Evolutionary conservation across 2,329 filamentous ascomycete species (phyloP).

Genomic region (Phialophora expanda): DNA sequence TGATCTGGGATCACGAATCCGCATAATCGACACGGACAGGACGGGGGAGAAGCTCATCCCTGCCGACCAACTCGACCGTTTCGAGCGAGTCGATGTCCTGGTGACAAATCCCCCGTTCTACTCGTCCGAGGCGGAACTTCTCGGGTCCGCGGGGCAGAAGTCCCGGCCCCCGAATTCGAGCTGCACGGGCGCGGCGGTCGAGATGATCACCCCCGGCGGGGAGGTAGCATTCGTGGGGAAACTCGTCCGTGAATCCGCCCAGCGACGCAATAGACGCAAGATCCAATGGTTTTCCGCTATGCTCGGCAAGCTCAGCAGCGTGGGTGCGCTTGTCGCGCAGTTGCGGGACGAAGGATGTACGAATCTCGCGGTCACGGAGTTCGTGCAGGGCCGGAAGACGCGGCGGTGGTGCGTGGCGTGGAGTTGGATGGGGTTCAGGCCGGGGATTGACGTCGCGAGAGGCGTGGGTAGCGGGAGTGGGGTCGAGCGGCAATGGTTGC

Average conservation of each 20-base stretch:
- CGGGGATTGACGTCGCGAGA: constrained; percentile 58
- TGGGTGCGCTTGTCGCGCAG: constrained; percentile 65
- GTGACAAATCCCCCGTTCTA: constrained; percentile 99
- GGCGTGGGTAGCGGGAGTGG: constrained; percentile 39
- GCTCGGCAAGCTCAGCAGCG: constrained; percentile 76
- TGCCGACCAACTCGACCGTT: constrained; percentile 40
- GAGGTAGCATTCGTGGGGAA: constrained; percentile 75
- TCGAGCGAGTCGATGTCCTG: constrained; percentile 71
- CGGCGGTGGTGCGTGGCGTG: constrained; percentile 86
- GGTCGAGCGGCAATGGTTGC: constrained; percentile 58
- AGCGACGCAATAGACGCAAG: constrained; percentile 40
- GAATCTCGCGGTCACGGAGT: constrained; percentile 83
- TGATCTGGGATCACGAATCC: constrained; percentile 66
- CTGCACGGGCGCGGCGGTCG: constrained; percentile 75
- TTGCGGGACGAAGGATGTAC: constrained; percentile 62
- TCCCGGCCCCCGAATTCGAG: constrained; percentile 67
- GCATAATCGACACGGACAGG: constrained; percentile 61
- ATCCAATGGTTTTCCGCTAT: constrained; percentile 91
- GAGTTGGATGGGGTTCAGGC: constrained; percentile 75
- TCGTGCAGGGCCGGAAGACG: constrained; percentile 78
- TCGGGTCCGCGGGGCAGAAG: constrained; percentile 69
- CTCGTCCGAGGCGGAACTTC: constrained; percentile 71
- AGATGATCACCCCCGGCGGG: constrained; percentile 85
- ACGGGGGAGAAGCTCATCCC: constrained; percentile 63
- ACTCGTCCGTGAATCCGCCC: constrained; percentile 66